Percentiles rank a stretch among this genome's conserved stretches.
Conservation (phyloP, 768 basidiomycete genomes). For the Lentinula sp. region DNA sequence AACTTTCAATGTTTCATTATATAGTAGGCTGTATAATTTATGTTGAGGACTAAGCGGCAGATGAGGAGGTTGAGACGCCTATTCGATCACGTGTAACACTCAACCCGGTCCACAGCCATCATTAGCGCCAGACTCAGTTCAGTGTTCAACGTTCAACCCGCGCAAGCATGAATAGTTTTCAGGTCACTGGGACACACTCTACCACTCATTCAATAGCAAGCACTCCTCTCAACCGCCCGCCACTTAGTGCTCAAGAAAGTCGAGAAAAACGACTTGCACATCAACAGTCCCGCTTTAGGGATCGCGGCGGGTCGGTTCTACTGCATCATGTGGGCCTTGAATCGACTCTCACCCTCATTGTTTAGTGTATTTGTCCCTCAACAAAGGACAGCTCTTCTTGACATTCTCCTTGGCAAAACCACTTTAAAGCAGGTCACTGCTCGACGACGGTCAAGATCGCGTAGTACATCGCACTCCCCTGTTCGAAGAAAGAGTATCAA, state of each 20-base stretch:
- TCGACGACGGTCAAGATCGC: constrained; percentile 1
- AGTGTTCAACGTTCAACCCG: no score
- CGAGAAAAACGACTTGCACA: constrained; percentile 1
- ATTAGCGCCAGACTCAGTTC: no score
- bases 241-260: constrained; percentile 3
- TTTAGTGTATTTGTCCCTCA: neutral
- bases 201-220: neutral
- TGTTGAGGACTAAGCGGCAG: no score
- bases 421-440: neutral
- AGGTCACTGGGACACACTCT: no score
- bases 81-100: no score
- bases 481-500: neutral
- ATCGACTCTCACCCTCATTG: neutral
- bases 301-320: constrained; percentile 2
- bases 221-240: neutral
- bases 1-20: no score
- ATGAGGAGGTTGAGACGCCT: no score
- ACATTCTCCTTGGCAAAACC: constrained; percentile 1
- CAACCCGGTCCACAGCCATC: no score
- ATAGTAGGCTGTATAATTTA: no score
- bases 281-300: constrained; percentile 1
- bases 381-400: neutral
- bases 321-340: neutral
- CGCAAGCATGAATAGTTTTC: neutral
- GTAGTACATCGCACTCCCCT: neutral